phyloP scores from a whole-genome alignment of 176 grass and related monocot species.

The Musa schizocarpa region DNA sequence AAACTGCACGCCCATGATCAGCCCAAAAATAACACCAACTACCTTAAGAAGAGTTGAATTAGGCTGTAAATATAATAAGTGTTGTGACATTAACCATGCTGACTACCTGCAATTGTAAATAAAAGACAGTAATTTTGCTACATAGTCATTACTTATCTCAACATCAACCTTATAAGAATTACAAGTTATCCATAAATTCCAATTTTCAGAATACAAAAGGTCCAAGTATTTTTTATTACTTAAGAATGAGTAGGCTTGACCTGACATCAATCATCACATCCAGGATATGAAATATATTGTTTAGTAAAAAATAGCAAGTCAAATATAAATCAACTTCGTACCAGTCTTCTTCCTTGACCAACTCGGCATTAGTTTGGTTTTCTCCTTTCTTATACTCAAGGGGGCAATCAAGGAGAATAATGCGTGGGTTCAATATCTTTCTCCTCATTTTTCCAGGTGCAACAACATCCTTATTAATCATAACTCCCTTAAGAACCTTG shows the following conservation, averaged over 20 bases:
- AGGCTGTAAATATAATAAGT: too few species aligned
- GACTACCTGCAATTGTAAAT: background rate
- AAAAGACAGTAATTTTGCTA: background rate
- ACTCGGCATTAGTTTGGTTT: conserved; percentile 98
- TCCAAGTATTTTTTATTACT: conserved; percentile 1
- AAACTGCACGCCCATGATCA: background rate
- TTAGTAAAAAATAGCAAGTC: background rate
- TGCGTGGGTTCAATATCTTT: conserved; percentile 94
- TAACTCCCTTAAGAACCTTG: conserved; percentile 85
- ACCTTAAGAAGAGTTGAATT: background rate
- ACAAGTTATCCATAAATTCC: background rate
- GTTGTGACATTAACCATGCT: background rate
- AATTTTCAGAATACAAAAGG: background rate
- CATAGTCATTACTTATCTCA: background rate
- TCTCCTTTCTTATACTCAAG: conserved; percentile 99
- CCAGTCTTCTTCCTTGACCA: conserved; percentile 98
- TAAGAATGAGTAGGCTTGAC: background rate
- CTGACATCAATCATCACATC: background rate
- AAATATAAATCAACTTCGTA: conserved; percentile 27
- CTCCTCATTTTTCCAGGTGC: conserved; percentile 95
- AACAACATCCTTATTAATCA: conserved; percentile 99
- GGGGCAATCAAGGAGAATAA: conserved; percentile 85
- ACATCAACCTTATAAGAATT: background rate
- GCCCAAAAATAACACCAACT: background rate
- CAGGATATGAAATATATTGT: background rate